Evolutionary conservation across 106 monocot genomes (phyloP), one percentile per base, ranked within the genome.

Genomic region (Vanilla planifolia): DNA sequence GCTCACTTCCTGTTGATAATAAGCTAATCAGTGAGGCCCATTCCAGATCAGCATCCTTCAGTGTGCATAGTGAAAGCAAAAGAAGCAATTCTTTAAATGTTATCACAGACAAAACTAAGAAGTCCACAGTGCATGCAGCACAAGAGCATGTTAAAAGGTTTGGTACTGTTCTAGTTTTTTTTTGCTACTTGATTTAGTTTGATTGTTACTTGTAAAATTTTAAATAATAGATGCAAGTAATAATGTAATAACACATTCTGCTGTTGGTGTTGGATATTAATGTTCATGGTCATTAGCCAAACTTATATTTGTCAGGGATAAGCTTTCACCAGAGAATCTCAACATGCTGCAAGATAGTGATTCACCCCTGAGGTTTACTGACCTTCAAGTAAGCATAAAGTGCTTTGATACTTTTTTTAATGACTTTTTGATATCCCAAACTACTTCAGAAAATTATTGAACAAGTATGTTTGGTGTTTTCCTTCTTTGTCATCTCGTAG

Each of bases 1-100:
- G 83, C 73, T 89, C 88, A 14, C 65, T 80, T 62, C 71, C 76
- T 33, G 6, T 68, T 52, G 69, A 88, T 46, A 88, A 60, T 28
- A 75, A 70, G 63, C 68, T 71, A 45, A 32, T 33, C 23, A 73
- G 58, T 62, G 71, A 83, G 25, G 8, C 64, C 14, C 63, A 59
- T 29, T 75, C 69, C 6, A 74, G 71, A 26, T 57, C 59, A 23
- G 64, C 35, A 13, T 74, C 74, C n/a, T 50, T 74, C 63, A 62
- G 45, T 75, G 67, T 71, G 32, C 37, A 79, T 68, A 75, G 39
- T 60, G 68, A 59, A 70, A 78, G 47, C 33, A 75, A 78, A 61
- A 74, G 47, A 48, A 55, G 47, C 55, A 39, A 19, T 42, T 23
- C 40, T 51, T 29, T 67, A 20, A 29, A 52, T 43, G 52, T 24